Percentiles rank a stretch among this genome's conserved stretches.
These are phyloP conservation scores for Fraxinus dipetala DNA, from an alignment of 305 asterid species.

Conservation along the genomic window DNA sequence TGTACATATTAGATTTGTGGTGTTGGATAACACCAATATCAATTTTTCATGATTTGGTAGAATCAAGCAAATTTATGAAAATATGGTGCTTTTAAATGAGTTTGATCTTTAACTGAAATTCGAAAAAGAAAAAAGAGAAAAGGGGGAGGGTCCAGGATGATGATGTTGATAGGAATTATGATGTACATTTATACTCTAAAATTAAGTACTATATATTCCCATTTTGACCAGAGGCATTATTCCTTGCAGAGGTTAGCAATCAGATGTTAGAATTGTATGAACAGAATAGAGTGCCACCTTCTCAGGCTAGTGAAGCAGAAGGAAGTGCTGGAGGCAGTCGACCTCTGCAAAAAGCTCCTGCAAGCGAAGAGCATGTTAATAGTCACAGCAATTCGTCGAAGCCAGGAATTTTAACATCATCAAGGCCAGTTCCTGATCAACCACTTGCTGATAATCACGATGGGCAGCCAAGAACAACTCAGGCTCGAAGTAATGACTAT, in stretches of 20 bases:
- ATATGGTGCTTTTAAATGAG: slow-evolving; percentile 17
- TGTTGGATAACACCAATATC: slow-evolving; percentile 29
- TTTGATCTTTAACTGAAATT: not conserved
- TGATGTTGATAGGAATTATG: slow-evolving; percentile 9
- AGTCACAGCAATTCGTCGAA: slow-evolving; percentile 42
- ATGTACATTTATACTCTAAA: not conserved
- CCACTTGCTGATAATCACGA: slow-evolving; percentile 39
- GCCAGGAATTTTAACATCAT: slow-evolving; percentile 39
- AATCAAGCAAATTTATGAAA: slow-evolving; percentile 15
- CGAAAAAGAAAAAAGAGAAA: slow-evolving; percentile 11
- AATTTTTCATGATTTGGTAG: slow-evolving; percentile 22
- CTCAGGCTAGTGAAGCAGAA: slow-evolving; percentile 85
- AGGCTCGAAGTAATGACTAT: slow-evolving; percentile 43
- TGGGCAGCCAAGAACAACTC: slow-evolving; percentile 40
- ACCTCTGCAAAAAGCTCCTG: slow-evolving; percentile 49
- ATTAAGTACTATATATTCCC: slow-evolving; percentile 1
- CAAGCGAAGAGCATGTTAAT: slow-evolving; percentile 50
- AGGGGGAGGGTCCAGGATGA: slow-evolving; percentile 36
- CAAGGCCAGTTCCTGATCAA: slow-evolving; percentile 43
- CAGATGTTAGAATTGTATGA: slow-evolving; percentile 96
- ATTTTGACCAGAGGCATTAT: slow-evolving; percentile 20
- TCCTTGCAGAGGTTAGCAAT: slow-evolving; percentile 92
- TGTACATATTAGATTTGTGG: slow-evolving; percentile 23
- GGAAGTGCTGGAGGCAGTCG: slow-evolving; percentile 69
- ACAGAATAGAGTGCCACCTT: slow-evolving; percentile 65